A percentile compares a stretch with the other conserved stretches of the same genome.
These are phyloP conservation scores for Castanea crenata DNA, from an alignment of 306 rosid genomes.

Conservation along the genomic window DNA sequence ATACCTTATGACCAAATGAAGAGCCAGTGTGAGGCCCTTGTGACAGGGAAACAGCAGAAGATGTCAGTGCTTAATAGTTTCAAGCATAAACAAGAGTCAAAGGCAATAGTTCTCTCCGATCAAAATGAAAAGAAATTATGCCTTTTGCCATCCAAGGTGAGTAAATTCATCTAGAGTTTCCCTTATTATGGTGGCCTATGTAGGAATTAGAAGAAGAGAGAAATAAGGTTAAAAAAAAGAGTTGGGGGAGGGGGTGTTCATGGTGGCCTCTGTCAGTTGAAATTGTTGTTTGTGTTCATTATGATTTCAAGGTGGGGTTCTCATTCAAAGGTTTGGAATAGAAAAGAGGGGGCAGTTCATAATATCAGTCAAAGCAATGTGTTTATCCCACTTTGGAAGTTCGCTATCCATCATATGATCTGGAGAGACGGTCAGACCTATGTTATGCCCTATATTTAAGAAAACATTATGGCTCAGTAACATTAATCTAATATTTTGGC, in stretches of 20 bases:
- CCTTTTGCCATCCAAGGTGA: conserved; percentile 46
- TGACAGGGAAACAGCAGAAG: conserved; percentile 71
- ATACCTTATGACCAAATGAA: conserved; percentile 89
- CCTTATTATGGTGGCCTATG: not conserved
- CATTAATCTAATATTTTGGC: not conserved
- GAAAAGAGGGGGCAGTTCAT: not conserved
- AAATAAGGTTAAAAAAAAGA: not conserved
- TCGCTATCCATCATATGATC: too few species aligned
- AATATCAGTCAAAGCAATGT: not conserved
- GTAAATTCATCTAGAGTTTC: conserved; percentile 15
- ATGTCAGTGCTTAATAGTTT: conserved; percentile 87
- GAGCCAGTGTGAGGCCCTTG: conserved; percentile 94
- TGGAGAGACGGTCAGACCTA: too few species aligned
- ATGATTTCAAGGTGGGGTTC: not conserved
- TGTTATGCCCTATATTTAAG: too few species aligned
- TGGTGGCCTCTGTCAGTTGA: not conserved
- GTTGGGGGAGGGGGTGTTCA: too few species aligned
- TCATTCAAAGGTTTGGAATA: not conserved
- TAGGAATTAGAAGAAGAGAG: not conserved
- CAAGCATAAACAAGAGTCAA: conserved; percentile 60
- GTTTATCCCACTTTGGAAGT: too few species aligned
- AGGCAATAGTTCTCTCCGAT: conserved; percentile 56
- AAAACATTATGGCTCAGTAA: not conserved
- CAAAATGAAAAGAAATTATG: conserved; percentile 42
- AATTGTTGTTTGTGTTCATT: not conserved